Evolutionary conservation across 345 rosid genomes (phyloP).

Genomic region (Erodium maritimum): DNA sequence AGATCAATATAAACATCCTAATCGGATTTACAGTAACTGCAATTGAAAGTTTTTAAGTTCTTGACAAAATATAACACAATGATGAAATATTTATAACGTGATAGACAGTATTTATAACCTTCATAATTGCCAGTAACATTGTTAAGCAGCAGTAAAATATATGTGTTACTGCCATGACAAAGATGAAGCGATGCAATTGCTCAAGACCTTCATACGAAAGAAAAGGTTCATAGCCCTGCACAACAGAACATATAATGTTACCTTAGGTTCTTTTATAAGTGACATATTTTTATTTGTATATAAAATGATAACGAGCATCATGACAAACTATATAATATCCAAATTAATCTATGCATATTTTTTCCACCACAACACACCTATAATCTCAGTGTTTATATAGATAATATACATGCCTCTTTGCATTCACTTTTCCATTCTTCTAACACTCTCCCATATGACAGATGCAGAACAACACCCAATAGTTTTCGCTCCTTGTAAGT

Average conservation of each 20-base stretch:
- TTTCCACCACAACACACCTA: neutral
- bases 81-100: too few species aligned
- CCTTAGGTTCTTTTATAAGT: neutral
- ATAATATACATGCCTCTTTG: conserved; percentile 43
- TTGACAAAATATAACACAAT: too few species aligned
- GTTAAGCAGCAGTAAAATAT: conserved; percentile 90
- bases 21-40: neutral
- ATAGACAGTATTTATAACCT: conserved; percentile 30
- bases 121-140: conserved; percentile 83
- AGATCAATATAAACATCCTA: neutral
- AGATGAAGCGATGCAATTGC: conserved; percentile 94
- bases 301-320: neutral
- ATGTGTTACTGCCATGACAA: conserved; percentile 95
- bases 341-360: neutral
- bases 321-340: neutral
- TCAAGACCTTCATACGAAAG: conserved; percentile 88
- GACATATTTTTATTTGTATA: too few species aligned
- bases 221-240: conserved; percentile 81
- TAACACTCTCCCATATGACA: conserved; percentile 44
- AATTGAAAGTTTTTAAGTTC: too few species aligned
- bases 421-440: conserved; percentile 40
- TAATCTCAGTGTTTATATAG: neutral
- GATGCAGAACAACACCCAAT: conserved; percentile 17
- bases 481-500: conserved; percentile 46
- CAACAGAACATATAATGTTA: conserved; percentile 7